Evolutionary conservation across 2,329 filamentous ascomycete genomes (phyloP).

Genomic region (Sarocladium brachiariae): DNA sequence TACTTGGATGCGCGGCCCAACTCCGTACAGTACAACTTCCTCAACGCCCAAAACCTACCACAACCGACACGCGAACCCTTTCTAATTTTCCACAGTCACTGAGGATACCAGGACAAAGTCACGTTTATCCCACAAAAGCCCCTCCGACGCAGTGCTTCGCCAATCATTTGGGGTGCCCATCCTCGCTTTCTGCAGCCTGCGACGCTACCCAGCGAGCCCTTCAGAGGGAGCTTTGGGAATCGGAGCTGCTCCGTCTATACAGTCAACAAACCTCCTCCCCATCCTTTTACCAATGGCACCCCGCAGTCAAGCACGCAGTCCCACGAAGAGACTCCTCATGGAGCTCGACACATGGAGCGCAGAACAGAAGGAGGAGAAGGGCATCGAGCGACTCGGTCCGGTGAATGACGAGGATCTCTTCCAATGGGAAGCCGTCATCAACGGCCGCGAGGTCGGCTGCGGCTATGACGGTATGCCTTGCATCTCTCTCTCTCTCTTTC

Average conservation of each 20-base stretch:
- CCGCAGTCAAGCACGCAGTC: slow-evolving; percentile 32
- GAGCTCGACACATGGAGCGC: slow-evolving; percentile 48
- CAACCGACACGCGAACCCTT: too few relatives aligned
- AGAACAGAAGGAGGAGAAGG: slow-evolving; percentile 41
- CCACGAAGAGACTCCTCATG: slow-evolving; percentile 50
- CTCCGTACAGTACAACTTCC: neutral
- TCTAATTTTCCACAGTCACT: too few relatives aligned
- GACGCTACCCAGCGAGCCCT: too few relatives aligned
- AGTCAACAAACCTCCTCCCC: neutral
- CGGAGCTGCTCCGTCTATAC: neutral
- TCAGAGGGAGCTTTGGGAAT: too few relatives aligned
- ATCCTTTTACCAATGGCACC: neutral
- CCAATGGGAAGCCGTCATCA: slow-evolving; percentile 53
- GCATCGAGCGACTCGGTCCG: slow-evolving; percentile 54
- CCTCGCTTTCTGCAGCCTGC: too few relatives aligned
- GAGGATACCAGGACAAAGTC: too few relatives aligned
- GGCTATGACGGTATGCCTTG: slow-evolving; percentile 47
- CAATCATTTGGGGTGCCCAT: too few relatives aligned
- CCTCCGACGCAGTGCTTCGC: too few relatives aligned
- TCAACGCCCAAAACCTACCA: neutral
- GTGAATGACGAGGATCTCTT: slow-evolving; percentile 48
- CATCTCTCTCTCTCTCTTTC: neutral
- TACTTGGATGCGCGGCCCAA: neutral
- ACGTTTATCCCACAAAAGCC: too few relatives aligned
- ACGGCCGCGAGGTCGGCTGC: slow-evolving; percentile 46